phyloP scores from a whole-genome alignment of 225 moss, liverwort and hornwort genomes.

The Ulota crispa region DNA sequence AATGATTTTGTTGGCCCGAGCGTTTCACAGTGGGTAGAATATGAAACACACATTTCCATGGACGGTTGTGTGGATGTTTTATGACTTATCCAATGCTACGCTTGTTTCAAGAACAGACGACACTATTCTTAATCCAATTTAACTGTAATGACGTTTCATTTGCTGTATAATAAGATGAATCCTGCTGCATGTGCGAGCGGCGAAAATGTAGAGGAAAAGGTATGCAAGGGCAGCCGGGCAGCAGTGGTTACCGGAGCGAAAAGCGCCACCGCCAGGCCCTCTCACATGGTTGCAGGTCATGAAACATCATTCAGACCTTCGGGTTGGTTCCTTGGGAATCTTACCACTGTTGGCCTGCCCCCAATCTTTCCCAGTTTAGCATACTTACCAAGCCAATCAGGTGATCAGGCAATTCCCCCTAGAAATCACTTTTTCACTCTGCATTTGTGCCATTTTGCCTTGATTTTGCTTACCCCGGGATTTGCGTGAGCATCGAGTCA shows the following conservation, averaged over 20 bases:
- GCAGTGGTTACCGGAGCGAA: conserved; percentile 1
- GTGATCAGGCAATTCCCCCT: not conserved
- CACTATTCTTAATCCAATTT: not conserved
- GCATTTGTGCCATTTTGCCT: not conserved
- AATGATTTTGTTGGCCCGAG: conserved; percentile 8
- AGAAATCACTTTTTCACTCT: not conserved
- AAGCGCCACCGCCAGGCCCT: conserved; percentile 16
- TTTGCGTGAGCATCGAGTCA: conserved; percentile 4
- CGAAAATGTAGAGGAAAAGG: conserved; percentile 5
- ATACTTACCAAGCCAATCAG: conserved; percentile 4
- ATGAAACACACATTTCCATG: not conserved
- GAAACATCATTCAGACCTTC: conserved; percentile 39
- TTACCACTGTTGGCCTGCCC: not conserved
- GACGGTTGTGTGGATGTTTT: not conserved
- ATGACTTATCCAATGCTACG: not conserved
- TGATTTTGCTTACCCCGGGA: not conserved
- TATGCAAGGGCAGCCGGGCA: not conserved
- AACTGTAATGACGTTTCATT: not conserved
- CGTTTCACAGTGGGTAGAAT: not conserved
- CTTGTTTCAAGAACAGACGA: not conserved
- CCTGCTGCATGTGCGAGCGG: conserved; percentile 1
- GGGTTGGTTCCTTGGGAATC: conserved; percentile 28
- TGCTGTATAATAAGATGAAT: not conserved
- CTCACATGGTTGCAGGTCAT: conserved; percentile 46
- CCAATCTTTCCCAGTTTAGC: conserved; percentile 5